phyloP scores from a whole-genome alignment of 2,329 filamentous ascomycete genomes.

The Anisogramma anomala region DNA sequence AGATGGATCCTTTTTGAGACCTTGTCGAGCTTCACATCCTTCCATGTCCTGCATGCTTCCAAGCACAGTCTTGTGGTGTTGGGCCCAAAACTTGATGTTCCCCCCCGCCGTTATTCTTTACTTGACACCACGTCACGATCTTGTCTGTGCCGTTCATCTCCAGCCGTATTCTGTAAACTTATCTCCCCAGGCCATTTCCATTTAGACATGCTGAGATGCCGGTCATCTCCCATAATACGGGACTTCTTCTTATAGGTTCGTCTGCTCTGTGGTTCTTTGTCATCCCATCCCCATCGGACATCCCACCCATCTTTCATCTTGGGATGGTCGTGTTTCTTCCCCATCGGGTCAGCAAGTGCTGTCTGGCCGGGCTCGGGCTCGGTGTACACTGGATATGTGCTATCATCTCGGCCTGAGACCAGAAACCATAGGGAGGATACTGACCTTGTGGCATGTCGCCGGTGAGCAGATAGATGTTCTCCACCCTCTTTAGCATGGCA shows the following conservation, averaged over 20 bases:
- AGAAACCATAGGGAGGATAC: not conserved
- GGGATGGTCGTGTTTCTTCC: not conserved
- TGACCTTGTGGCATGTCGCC: not conserved
- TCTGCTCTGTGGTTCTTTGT: slow-evolving; percentile 16
- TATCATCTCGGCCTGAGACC: not conserved
- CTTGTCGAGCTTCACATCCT: not conserved
- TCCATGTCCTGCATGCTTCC: slow-evolving; percentile 2
- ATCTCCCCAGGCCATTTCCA: not conserved
- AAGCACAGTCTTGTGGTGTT: slow-evolving; percentile 3
- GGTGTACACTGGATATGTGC: too few relatives aligned
- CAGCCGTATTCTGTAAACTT: slow-evolving; percentile 16
- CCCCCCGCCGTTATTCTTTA: not conserved
- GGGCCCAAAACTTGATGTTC: slow-evolving; percentile 1
- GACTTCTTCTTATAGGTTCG: slow-evolving; percentile 24
- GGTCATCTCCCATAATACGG: slow-evolving; percentile 20
- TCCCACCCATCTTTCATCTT: slow-evolving; percentile 1
- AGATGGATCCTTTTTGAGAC: not conserved
- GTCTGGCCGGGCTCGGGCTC: too few relatives aligned
- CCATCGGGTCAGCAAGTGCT: not conserved
- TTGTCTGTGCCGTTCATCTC: slow-evolving; percentile 14
- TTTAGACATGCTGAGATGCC: slow-evolving; percentile 23
- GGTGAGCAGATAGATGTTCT: slow-evolving; percentile 27
- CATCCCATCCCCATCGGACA: slow-evolving; percentile 5
- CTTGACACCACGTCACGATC: slow-evolving; percentile 1
- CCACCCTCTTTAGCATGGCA: slow-evolving; percentile 32